Base-by-base conservation (phyloP, 192 early-diverging fungal genomes). In the Coemansia sp. region DNA sequence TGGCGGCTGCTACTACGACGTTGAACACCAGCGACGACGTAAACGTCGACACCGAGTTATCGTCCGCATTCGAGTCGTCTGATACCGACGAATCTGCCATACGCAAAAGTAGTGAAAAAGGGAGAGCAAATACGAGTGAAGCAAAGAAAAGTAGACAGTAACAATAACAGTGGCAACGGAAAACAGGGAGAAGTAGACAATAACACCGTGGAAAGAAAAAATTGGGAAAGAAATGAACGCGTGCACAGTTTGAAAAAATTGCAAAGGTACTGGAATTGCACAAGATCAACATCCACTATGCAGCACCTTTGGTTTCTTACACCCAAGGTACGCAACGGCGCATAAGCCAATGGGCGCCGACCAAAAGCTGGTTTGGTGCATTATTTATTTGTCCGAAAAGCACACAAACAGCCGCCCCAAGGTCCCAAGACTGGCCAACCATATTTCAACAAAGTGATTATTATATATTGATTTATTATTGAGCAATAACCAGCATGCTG, bases 21-120 rank as follows among this genome's bases (percentile, higher is more conserved):
- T 93, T 93, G 70, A 93, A 91, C 29, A 84, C 62, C 14, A 93
- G 54, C 14, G 93, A 83, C 19, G 91, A 88, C 2, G 82, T 71
- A 64, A 95, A 92, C 0, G 90, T 87, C 35, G 82, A 76, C 29
- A 87, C 79, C 6, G 85, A 81, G 25, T 60, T 66, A 69, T 87
- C 82, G 38, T 62, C 49, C 10, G 21, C 32, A 32, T 38, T 27
- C 27, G 27, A 35, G 32, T 35, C 32, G 5, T 35, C 32, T 35
- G 32, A 35, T 35, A 2, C 43, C 43, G 43, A 47, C 43, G 43
- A 47, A 17, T 17, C n/a, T 12, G 43, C 43, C 43, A 47, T 47
- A 47, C 14, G 14, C 43, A 17, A 47, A 12, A n/a, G 8, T 35
- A 5, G 51, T 19, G 39, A 43, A n/a, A n/a, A 29, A 35, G 14